Evolutionary conservation across 2,329 filamentous ascomycete genomes (phyloP), one percentile per base, ranked within the genome.

Genomic region (Fusarium begoniae): DNA sequence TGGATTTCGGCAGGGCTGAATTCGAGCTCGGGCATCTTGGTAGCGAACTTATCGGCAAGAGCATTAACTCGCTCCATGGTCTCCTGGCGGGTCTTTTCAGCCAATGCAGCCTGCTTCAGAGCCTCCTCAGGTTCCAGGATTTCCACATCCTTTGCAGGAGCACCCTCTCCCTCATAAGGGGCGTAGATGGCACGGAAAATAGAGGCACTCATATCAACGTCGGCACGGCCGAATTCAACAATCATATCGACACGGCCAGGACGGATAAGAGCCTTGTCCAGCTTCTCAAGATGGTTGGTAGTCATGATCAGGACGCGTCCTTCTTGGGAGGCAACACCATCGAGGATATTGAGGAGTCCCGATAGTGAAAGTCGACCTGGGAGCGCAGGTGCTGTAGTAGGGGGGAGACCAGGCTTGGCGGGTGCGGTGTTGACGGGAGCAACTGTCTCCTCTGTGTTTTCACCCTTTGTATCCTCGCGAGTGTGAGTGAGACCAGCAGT

Each of bases 331-430:
- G 89, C 89, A 12, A 91, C 89, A 44, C 94, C 93, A 75, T 97
- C 93, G 45, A 96, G 91, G 53, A 93, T 92, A 81, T 96, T 96
- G 54, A 96, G 89, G 5, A 96, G 85, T 1, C 93, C 93, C 0
- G 93, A 94, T 5, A 96, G 87, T 1, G 92, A 94, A 50, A 96
- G 82, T 8, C 86, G 82, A 5, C 78, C 78, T 11, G 66, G 63
- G 5, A 75, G 51, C 9, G 64, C 40, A 22, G 75, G 35, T 8
- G 47, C 26, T 14, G 72, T 20, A 24, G 22, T 35, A n/a, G 55
- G 45, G 4, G 66, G 37, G 18, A 63, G 62, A 26, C 67, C 66
- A 18, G 70, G 37, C 40, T 72, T 67, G 22, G 57, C 47, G 12
- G 69, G 51, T 14, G 55, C 35, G 28, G 32, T 55, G 13, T 64